Evolutionary conservation across 768 basidiomycete genomes (phyloP).

Genomic region (Tephrocybe sp.): DNA sequence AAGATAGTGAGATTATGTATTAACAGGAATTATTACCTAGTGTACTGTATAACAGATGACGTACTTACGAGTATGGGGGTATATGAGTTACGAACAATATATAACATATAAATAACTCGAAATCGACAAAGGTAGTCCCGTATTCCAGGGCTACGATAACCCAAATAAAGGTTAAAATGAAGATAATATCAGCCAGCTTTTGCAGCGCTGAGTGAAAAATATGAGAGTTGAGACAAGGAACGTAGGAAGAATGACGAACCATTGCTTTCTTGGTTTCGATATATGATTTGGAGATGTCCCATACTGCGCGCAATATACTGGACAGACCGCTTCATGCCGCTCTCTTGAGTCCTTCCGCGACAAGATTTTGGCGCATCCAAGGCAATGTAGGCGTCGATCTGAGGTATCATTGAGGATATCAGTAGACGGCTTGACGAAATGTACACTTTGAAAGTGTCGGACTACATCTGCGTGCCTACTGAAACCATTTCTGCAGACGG

Average conservation of each 20-base stretch:
- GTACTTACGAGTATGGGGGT: no score
- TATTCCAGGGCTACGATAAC: no score
- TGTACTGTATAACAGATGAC: no score
- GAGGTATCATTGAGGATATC: conserved; percentile 13
- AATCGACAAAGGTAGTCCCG: no score
- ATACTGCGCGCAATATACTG: conserved; percentile 2
- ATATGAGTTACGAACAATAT: no score
- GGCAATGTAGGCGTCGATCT: conserved; percentile 8
- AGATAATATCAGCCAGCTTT: background rate
- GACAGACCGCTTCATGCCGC: conserved; percentile 11
- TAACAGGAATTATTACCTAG: no score
- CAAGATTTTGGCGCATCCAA: conserved; percentile 12
- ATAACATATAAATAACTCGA: no score
- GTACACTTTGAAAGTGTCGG: conserved; percentile 9
- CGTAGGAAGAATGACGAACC: background rate
- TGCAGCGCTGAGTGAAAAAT: no score
- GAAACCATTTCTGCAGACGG: conserved; percentile 1
- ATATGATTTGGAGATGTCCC: background rate
- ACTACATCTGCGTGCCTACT: conserved; percentile 12
- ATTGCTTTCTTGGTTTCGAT: background rate
- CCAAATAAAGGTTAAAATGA: no score
- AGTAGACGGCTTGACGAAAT: conserved; percentile 1
- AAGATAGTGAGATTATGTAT: no score
- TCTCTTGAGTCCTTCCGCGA: conserved; percentile 13
- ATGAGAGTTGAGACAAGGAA: no score